A percentile compares a stretch with the other conserved stretches of the same genome.
Conservation (phyloP, 352 stramenopile species). For the Pythium rishiriense region DNA sequence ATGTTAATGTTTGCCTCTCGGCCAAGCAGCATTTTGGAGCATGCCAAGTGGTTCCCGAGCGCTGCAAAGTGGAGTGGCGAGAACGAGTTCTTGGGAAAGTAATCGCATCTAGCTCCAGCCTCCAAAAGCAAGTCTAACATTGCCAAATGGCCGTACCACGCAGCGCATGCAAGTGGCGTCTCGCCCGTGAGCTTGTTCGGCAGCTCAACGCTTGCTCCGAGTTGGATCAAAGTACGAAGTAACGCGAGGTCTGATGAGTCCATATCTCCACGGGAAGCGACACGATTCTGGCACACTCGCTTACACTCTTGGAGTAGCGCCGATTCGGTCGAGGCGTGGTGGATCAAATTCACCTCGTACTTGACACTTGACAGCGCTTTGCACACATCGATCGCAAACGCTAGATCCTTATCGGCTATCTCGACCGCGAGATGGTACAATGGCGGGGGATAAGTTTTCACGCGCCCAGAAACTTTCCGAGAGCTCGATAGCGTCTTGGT, state of each 20-base stretch:
- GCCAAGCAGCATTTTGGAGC: constrained; percentile 45
- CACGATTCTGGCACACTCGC: constrained; percentile 34
- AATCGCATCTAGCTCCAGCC: constrained; percentile 38
- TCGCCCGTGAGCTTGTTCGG: constrained; percentile 54
- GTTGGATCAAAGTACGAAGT: constrained; percentile 45
- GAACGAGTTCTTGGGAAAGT: constrained; percentile 43
- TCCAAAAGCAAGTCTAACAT: constrained; percentile 59
- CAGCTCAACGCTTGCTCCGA: constrained; percentile 54
- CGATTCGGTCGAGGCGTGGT: constrained; percentile 41
- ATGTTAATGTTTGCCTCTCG: constrained; percentile 41
- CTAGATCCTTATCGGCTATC: constrained; percentile 46
- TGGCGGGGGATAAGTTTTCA: constrained; percentile 31
- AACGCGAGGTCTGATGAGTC: constrained; percentile 36
- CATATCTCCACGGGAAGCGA: background rate
- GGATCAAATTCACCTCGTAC: constrained; percentile 52
- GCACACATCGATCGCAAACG: constrained; percentile 54
- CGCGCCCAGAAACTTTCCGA: background rate
- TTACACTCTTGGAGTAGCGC: constrained; percentile 63
- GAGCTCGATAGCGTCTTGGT: background rate
- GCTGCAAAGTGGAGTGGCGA: constrained; percentile 62
- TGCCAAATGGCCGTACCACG: constrained; percentile 45
- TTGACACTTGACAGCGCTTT: constrained; percentile 36
- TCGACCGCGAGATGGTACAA: constrained; percentile 56
- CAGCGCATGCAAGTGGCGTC: constrained; percentile 49
- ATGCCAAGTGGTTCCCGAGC: constrained; percentile 38